phyloP scores from a whole-genome alignment of 75 land plant species.

The Selaginella moellendorffii region DNA sequence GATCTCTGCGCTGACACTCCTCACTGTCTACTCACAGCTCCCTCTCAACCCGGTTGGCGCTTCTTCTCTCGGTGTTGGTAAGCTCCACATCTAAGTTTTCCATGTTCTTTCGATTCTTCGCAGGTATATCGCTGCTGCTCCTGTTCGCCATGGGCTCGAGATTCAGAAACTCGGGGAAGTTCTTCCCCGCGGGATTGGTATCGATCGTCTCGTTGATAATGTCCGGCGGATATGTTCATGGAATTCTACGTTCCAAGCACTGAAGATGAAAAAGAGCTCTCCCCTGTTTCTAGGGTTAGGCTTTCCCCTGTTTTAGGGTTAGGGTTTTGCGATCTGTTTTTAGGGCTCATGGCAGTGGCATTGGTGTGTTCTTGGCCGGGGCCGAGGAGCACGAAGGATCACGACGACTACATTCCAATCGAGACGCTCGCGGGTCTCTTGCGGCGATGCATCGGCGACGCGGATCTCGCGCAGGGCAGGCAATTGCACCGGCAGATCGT shows the following conservation, averaged over 20 bases:
- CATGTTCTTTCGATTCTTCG: background rate
- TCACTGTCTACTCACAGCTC: conserved; percentile 46
- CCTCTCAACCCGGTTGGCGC: conserved; percentile 50
- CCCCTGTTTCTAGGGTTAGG: too few relatives aligned
- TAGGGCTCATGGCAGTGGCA: too few relatives aligned
- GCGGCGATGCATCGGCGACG: too few relatives aligned
- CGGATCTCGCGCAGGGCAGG: too few relatives aligned
- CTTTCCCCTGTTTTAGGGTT: too few relatives aligned
- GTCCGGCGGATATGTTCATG: conserved; percentile 85
- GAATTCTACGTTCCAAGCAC: conserved; percentile 67
- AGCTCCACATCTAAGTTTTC: background rate
- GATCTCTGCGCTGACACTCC: conserved; percentile 42
- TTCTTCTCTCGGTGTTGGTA: conserved; percentile 66
- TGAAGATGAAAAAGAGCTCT: too few relatives aligned
- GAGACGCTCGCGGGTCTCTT: too few relatives aligned
- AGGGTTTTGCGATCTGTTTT: too few relatives aligned
- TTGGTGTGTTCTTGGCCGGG: too few relatives aligned
- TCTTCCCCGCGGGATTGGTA: conserved; percentile 81
- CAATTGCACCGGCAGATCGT: too few relatives aligned
- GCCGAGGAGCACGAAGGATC: too few relatives aligned
- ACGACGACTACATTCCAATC: too few relatives aligned
- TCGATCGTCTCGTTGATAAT: conserved; percentile 62
- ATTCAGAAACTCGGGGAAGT: conserved; percentile 55
- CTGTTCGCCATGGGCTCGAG: conserved; percentile 70
- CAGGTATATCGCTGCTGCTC: conserved; percentile 57